Evolutionary conservation across 148 eudicot species (phyloP).

Genomic region (Nyssa sinensis): DNA sequence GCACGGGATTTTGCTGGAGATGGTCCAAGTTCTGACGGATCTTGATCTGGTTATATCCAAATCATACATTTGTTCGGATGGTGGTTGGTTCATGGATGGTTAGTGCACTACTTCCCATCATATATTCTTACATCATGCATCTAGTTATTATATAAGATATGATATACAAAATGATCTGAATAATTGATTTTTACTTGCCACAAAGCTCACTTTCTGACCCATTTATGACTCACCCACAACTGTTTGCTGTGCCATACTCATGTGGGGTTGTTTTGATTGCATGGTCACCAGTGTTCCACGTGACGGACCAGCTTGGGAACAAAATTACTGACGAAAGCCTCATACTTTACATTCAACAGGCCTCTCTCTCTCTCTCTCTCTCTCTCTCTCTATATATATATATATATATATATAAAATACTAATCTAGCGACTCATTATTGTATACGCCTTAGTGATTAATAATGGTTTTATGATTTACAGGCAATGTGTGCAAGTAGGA

Average conservation of each 20-base stretch:
- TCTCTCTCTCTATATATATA: neutral
- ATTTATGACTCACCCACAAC: conserved; percentile 12
- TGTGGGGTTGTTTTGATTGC: conserved; percentile 22
- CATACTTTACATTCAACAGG: conserved; percentile 69
- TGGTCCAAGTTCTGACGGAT: conserved; percentile 90
- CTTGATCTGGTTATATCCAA: conserved; percentile 79
- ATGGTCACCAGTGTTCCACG: conserved; percentile 71
- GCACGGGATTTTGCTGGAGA: conserved; percentile 80
- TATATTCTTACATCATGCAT: neutral
- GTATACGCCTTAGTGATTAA: neutral
- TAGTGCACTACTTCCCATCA: conserved; percentile 18
- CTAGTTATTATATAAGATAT: neutral
- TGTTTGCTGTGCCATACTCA: conserved; percentile 7
- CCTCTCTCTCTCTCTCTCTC: conserved; percentile 17
- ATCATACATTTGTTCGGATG: conserved; percentile 86
- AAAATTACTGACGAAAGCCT: conserved; percentile 76
- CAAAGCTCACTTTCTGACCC: conserved; percentile 2
- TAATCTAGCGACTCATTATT: neutral
- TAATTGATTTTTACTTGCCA: neutral
- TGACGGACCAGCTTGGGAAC: conserved; percentile 77
- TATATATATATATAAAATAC: neutral
- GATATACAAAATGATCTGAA: neutral
- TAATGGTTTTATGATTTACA: conserved; percentile 4
- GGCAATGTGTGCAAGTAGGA: conserved; percentile 51
- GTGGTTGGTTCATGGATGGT: conserved; percentile 99